Conservation (phyloP, 192 early-diverging fungal genomes). For the Glomus cerebriforme region DNA sequence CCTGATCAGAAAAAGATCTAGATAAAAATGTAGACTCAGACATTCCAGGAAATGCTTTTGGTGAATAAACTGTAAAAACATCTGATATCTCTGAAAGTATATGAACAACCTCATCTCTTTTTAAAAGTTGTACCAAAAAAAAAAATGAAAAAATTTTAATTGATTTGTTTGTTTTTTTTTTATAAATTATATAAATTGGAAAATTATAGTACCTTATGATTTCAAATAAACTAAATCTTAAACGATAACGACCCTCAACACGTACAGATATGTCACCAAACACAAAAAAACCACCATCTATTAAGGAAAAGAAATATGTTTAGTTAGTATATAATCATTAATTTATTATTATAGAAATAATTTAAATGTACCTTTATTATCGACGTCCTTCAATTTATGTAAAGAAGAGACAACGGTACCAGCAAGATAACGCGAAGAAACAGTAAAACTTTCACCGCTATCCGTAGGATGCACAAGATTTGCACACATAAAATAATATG, state of each 20-base stretch:
- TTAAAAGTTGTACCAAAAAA: constrained; percentile 61
- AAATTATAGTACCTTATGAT: constrained; percentile 54
- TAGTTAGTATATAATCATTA: not conserved
- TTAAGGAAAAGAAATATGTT: not conserved
- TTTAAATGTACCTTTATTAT: constrained; percentile 54
- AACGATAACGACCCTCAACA: constrained; percentile 78
- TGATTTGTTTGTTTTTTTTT: not conserved
- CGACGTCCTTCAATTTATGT: constrained; percentile 80
- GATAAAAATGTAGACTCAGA: constrained; percentile 87
- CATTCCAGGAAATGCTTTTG: constrained; percentile 91
- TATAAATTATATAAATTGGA: too few species aligned
- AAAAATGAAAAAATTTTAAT: constrained; percentile 36
- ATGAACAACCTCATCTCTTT: constrained; percentile 43
- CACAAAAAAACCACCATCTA: constrained; percentile 90
- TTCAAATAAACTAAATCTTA: constrained; percentile 88
- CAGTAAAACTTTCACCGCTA: constrained; percentile 68
- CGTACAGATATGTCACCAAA: constrained; percentile 90
- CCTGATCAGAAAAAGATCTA: constrained; percentile 91
- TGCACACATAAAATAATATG: constrained; percentile 95
- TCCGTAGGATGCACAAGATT: constrained; percentile 72
- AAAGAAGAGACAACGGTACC: constrained; percentile 91
- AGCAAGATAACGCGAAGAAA: constrained; percentile 74
- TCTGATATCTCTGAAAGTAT: constrained; percentile 76
- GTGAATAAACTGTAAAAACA: constrained; percentile 76
- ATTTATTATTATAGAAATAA: not conserved